Evolutionary conservation across 2,329 filamentous ascomycete genomes (phyloP).

Genomic region (Diaporthe humulicola): DNA sequence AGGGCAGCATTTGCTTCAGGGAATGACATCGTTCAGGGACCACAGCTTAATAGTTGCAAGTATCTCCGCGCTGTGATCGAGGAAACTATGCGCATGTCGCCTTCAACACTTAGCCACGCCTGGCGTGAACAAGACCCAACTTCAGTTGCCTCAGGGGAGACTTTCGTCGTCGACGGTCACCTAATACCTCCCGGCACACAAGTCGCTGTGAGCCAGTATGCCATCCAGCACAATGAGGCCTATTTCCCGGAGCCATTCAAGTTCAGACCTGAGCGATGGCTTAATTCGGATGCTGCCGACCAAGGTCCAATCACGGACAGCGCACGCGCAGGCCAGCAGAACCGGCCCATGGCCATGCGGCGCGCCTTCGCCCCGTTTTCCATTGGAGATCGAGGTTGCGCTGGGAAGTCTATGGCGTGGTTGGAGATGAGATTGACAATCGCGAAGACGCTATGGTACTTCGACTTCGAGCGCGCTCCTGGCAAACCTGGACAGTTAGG

Average conservation of each 20-base stretch:
- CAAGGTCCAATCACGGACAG: too few species aligned
- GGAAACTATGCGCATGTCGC: constrained; percentile 34
- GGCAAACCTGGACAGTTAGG: neutral
- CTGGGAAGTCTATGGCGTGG: neutral
- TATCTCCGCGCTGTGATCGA: constrained; percentile 42
- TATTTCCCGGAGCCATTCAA: constrained; percentile 12
- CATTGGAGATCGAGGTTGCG: neutral
- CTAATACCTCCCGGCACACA: constrained; percentile 17
- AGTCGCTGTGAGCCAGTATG: constrained; percentile 1
- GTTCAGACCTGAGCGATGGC: constrained; percentile 22
- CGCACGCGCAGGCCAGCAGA: neutral
- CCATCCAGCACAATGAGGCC: neutral
- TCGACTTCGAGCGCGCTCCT: neutral
- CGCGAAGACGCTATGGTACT: neutral
- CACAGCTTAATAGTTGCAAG: constrained; percentile 39
- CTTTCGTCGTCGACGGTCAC: constrained; percentile 21
- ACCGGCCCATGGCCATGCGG: neutral
- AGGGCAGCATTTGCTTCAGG: neutral
- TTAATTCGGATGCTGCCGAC: neutral
- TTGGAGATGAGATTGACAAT: neutral
- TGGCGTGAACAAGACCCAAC: constrained; percentile 41
- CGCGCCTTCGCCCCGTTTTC: neutral
- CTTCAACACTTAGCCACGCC: constrained; percentile 21
- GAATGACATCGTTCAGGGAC: constrained; percentile 23
- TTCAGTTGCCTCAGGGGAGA: constrained; percentile 32